phyloP scores from a whole-genome alignment of 1,139 yeast genomes.

The Nakaseomyces bracarensis region DNA sequence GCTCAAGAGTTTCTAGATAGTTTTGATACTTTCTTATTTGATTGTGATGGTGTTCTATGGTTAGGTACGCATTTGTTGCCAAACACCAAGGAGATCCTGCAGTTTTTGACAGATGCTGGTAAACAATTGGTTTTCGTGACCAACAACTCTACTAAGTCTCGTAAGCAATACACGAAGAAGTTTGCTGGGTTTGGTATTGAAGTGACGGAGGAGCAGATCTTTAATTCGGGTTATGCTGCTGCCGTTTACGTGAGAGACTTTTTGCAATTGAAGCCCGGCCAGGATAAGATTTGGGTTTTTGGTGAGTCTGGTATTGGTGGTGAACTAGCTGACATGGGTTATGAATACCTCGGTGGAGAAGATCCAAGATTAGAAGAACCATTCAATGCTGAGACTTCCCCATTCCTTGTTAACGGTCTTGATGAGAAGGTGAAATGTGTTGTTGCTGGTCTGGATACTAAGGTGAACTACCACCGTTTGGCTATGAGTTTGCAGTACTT shows the following conservation, averaged over 20 bases:
- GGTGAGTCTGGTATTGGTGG: conserved; percentile 78
- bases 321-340: conserved; percentile 63
- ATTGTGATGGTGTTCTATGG: conserved; percentile 95
- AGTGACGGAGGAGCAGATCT: conserved; percentile 64
- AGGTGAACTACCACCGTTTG: conserved; percentile 70
- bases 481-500: conserved; percentile 79
- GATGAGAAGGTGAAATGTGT: conserved; percentile 81
- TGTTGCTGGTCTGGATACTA: conserved; percentile 74
- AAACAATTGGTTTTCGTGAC: conserved; percentile 84
- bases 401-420: conserved; percentile 40
- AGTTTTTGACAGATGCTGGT: conserved; percentile 41
- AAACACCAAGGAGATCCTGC: conserved; percentile 57
- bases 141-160: conserved; percentile 86
- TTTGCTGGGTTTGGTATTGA: conserved; percentile 65
- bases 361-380: conserved; percentile 39
- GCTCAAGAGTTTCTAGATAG: conserved; percentile 48
- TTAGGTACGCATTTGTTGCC: conserved; percentile 69
- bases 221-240: conserved; percentile 86
- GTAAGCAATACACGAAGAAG: conserved; percentile 67
- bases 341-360: conserved; percentile 65
- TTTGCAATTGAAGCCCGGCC: conserved; percentile 52
- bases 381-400: conserved; percentile 39
- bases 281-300: conserved; percentile 74
- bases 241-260: conserved; percentile 80
- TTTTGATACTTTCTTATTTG: conserved; percentile 79